Base-by-base conservation (phyloP, 768 basidiomycete species). In the Leccinum olivaceopallidum region DNA sequence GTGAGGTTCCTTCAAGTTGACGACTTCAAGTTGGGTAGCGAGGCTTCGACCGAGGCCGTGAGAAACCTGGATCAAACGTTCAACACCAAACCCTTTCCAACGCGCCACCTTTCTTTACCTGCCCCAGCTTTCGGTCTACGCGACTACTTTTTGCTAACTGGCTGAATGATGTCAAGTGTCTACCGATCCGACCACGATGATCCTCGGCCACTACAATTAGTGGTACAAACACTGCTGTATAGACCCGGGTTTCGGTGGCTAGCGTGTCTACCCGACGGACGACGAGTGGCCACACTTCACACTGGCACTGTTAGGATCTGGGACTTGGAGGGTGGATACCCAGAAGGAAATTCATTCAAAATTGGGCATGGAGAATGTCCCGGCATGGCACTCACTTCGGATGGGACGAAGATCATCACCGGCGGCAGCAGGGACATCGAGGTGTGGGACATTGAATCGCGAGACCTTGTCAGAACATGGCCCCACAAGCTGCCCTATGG, bases 251-350 rank as follows among this genome's bases (percentile, higher is more conserved):
- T 39, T 18, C 37, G 0, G 37, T 39, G 4, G 8, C 6, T 65
- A 2, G 20, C n/a, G 14, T 65, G 28, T 39, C 39, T 65, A 26
- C 63, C 55, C 8, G 65, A 54, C 3, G 60, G 63, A 26, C 47
- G 9, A 36, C 63, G 42, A 2, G 44, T 61, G 9, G 63, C 54
- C 18, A 59, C 58, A 9, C 44, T 5, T 3, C 34, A 18, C 18
- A 44, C 53, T 5, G 22, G 44, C 6, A 32, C 4, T n/a, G 8
- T 57, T 2, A 48, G 6, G 4, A 5, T 58, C n/a, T 65, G 58
- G 61, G 22, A 60, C 28, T 13, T 63, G 14, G 39, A 53, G 16
- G 44, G 7, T 13, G 64, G 60, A 2, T 4, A 32, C 14, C 58
- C 60, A 32, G 57, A 54, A 36, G 61, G 56, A 18, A 20, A 5